Conservation (phyloP, 139 green algal species). For the Picocystis salinarum region DNA sequence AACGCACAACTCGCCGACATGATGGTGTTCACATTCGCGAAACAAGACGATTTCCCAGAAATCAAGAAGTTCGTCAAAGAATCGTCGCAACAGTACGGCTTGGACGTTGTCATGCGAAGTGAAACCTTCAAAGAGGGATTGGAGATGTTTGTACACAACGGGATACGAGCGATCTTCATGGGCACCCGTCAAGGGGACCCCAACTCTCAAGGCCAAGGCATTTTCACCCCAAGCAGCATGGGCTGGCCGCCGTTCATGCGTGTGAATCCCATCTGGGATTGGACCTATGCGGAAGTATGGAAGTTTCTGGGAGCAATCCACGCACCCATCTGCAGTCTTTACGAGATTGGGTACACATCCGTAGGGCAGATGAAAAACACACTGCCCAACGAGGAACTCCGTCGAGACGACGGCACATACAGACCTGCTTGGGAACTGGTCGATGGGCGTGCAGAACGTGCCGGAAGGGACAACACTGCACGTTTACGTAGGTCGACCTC, state of each 20-base stretch:
- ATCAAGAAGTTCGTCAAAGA: slow-evolving; percentile 27
- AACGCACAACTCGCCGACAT: background rate
- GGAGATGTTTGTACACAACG: slow-evolving; percentile 22
- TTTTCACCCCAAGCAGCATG: slow-evolving; percentile 56
- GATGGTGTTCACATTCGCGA: background rate
- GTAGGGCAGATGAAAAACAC: slow-evolving; percentile 52
- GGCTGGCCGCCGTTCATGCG: slow-evolving; percentile 94
- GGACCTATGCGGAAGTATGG: slow-evolving; percentile 80
- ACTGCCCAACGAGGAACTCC: slow-evolving; percentile 45
- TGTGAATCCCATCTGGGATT: slow-evolving; percentile 88
- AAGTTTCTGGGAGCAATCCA: slow-evolving; percentile 38
- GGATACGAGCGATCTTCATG: slow-evolving; percentile 48
- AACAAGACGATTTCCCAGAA: slow-evolving; percentile 47
- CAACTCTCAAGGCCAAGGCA: slow-evolving; percentile 53
- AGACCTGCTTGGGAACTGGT: slow-evolving; percentile 52
- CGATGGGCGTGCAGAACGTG: slow-evolving; percentile 50
- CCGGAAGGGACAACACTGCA: slow-evolving; percentile 24
- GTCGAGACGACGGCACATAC: slow-evolving; percentile 41
- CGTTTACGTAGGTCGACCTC: no score
- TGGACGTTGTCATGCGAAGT: slow-evolving; percentile 33
- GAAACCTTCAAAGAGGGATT: slow-evolving; percentile 56
- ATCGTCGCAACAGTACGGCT: slow-evolving; percentile 24
- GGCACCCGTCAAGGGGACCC: slow-evolving; percentile 55
- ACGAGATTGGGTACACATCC: slow-evolving; percentile 75
- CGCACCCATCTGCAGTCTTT: slow-evolving; percentile 64